These are phyloP conservation scores for Malus asiatica DNA, from an alignment of 306 rosid genomes.

Conservation along the genomic window DNA sequence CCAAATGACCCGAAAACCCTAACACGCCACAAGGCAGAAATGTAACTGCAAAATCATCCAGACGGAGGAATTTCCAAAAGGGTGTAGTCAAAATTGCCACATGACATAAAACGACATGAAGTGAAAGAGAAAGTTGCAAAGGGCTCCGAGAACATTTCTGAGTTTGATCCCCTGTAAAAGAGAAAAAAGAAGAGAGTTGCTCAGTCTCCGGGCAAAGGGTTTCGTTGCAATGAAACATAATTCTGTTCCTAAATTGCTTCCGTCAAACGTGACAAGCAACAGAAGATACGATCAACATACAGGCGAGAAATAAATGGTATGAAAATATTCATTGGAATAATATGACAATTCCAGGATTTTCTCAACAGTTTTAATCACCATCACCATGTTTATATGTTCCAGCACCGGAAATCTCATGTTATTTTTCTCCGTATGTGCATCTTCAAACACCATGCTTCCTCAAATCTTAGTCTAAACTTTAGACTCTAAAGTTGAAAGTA, in stretches of 20 bases:
- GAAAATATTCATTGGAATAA: neutral
- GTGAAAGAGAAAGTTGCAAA: too few relatives aligned
- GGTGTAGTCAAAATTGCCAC: too few relatives aligned
- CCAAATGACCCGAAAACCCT: too few relatives aligned
- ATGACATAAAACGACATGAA: too few relatives aligned
- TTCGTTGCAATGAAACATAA: neutral
- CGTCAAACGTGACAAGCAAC: neutral
- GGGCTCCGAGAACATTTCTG: too few relatives aligned
- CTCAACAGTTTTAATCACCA: neutral
- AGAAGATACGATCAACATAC: neutral
- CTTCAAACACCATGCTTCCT: conserved; percentile 23
- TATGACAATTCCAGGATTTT: neutral
- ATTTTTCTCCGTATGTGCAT: conserved; percentile 21
- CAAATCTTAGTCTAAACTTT: conserved; percentile 15
- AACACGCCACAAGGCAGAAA: too few relatives aligned
- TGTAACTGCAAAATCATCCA: too few relatives aligned
- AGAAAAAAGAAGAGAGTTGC: neutral
- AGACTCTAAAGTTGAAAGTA: conserved; percentile 13
- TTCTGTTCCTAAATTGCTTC: neutral
- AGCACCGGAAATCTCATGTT: conserved; percentile 13
- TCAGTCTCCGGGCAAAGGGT: neutral
- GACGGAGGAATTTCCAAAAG: too few relatives aligned
- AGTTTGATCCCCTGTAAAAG: too few relatives aligned
- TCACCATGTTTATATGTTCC: conserved; percentile 1
- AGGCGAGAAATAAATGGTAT: neutral